Conservation (phyloP, 2,329 filamentous ascomycete genomes). For the Penicillium sp. region DNA sequence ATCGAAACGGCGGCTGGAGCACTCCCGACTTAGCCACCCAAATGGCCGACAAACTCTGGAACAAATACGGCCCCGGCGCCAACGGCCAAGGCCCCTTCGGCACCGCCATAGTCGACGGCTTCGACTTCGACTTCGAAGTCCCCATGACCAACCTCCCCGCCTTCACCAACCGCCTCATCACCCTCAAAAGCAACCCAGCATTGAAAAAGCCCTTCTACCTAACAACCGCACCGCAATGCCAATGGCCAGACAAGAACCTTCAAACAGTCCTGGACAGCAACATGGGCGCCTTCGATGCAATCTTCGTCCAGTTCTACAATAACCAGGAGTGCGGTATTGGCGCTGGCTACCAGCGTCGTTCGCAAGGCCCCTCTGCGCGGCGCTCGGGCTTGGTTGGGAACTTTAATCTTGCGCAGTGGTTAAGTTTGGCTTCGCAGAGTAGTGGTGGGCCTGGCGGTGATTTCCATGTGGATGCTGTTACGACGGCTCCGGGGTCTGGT, state of each 20-base stretch:
- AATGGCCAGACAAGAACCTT: slow-evolving; percentile 7
- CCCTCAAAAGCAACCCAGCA: background rate
- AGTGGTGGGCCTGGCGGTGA: background rate
- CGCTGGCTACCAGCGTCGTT: background rate
- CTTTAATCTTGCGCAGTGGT: slow-evolving; percentile 5
- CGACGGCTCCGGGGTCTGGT: background rate
- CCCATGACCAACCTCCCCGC: slow-evolving; percentile 5
- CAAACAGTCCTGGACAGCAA: slow-evolving; percentile 1
- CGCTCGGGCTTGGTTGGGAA: background rate
- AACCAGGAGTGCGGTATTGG: slow-evolving; percentile 10
- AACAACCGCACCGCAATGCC: slow-evolving; percentile 9
- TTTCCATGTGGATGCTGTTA: no score
- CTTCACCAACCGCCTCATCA: slow-evolving; percentile 6
- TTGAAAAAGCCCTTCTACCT: background rate
- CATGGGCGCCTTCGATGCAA: slow-evolving; percentile 7
- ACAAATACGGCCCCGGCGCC: slow-evolving; percentile 2
- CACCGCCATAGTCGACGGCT: slow-evolving; percentile 2
- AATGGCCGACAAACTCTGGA: slow-evolving; percentile 8
- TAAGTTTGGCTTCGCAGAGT: background rate
- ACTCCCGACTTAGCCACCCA: background rate
- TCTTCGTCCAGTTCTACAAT: slow-evolving; percentile 14
- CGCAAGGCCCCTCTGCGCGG: background rate
- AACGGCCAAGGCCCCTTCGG: background rate
- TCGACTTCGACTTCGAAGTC: slow-evolving; percentile 13
- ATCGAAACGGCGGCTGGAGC: slow-evolving; percentile 6